phyloP scores from a whole-genome alignment of 1,139 yeast genomes.

The Taiozyma onychis region DNA sequence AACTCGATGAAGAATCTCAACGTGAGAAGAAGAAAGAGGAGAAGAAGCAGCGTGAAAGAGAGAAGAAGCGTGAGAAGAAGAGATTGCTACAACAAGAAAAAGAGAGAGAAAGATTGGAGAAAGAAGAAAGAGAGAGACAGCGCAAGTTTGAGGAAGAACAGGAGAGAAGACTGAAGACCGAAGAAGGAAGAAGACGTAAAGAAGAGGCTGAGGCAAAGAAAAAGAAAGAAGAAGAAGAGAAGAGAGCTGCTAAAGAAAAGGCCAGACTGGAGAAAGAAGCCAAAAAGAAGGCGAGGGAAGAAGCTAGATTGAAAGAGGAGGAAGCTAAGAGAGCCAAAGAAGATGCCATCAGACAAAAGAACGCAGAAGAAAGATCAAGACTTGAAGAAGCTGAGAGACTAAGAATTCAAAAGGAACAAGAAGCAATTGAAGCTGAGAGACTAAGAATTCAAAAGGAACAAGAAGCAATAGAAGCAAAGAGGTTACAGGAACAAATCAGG shows the following conservation, averaged over 20 bases:
- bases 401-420: slow-evolving; percentile 5
- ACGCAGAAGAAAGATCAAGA: slow-evolving; percentile 3
- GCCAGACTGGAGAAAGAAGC: slow-evolving; percentile 29
- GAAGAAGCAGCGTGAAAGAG: slow-evolving; percentile 67
- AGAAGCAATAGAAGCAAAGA: background rate
- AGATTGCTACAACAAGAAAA: slow-evolving; percentile 61
- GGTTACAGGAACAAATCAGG: background rate
- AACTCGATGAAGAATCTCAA: slow-evolving; percentile 71
- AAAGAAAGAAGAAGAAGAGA: slow-evolving; percentile 37
- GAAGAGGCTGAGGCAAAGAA: slow-evolving; percentile 40
- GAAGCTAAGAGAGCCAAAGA: slow-evolving; percentile 18
- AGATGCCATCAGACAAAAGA: slow-evolving; percentile 12
- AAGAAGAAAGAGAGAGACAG: slow-evolving; percentile 38
- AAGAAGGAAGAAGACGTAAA: slow-evolving; percentile 42
- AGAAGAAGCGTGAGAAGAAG: slow-evolving; percentile 75
- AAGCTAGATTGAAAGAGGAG: slow-evolving; percentile 21
- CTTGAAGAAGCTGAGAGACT: slow-evolving; percentile 2
- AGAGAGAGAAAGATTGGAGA: slow-evolving; percentile 63
- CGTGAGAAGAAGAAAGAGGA: slow-evolving; percentile 66
- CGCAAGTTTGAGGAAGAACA: slow-evolving; percentile 47
- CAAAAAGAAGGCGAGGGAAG: slow-evolving; percentile 26
- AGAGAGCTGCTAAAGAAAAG: slow-evolving; percentile 35
- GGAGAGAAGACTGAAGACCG: slow-evolving; percentile 35
- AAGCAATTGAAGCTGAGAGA: slow-evolving; percentile 1
- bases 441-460: slow-evolving; percentile 4